These are phyloP conservation scores for Eragrostis curvula DNA, from an alignment of 176 grass and related monocot species.

Conservation along the genomic window DNA sequence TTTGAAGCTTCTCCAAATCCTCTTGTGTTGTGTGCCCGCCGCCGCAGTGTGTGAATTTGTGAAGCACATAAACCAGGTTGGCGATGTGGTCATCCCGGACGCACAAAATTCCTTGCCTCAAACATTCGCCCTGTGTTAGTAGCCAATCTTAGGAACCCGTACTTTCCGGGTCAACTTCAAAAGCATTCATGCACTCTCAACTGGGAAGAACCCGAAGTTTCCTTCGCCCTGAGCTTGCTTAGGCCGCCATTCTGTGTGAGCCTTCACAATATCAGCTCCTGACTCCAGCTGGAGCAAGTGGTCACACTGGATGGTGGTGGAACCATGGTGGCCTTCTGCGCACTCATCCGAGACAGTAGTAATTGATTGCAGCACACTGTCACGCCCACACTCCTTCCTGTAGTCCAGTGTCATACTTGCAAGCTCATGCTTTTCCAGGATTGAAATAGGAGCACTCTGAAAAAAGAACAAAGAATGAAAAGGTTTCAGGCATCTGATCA, in stretches of 20 bases:
- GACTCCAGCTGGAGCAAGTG: constrained; percentile 91
- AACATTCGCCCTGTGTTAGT: constrained; percentile 33
- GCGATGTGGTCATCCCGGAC: constrained; percentile 7
- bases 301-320: constrained; percentile 65
- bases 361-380: constrained; percentile 86
- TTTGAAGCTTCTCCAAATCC: background rate
- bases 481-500: background rate
- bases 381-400: constrained; percentile 88
- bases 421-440: constrained; percentile 95
- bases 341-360: constrained; percentile 55
- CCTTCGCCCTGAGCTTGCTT: constrained; percentile 57
- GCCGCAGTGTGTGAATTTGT: background rate
- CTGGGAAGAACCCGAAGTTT: constrained; percentile 49
- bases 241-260: constrained; percentile 79
- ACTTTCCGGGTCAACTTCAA: constrained; percentile 25
- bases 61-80: constrained; percentile 26
- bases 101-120: constrained; percentile 9
- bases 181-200: constrained; percentile 45
- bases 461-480: background rate
- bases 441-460: constrained; percentile 94
- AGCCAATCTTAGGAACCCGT: constrained; percentile 41
- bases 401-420: constrained; percentile 95
- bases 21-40: background rate
- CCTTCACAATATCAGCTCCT: constrained; percentile 81
- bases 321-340: constrained; percentile 23